phyloP scores from a whole-genome alignment of 495 filamentous ascomycete species.

The Schizothecium vesticola region DNA sequence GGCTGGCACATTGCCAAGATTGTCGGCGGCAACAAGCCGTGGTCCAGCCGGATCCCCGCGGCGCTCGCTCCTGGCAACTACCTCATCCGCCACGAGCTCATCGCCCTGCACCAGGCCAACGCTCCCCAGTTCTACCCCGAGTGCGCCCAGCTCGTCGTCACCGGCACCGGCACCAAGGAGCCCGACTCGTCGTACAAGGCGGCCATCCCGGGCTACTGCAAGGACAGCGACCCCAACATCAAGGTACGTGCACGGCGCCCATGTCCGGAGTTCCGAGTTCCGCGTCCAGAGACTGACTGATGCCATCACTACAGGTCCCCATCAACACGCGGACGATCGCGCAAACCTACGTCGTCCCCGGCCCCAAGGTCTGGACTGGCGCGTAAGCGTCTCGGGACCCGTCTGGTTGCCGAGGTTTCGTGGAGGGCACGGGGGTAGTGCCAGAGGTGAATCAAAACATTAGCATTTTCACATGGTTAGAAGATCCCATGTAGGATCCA shows the following conservation, averaged over 20 bases:
- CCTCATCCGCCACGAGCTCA: conserved; percentile 54
- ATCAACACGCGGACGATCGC: conserved; percentile 24
- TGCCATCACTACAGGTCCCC: conserved; percentile 13
- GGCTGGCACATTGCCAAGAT: conserved; percentile 34
- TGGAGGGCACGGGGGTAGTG: not conserved
- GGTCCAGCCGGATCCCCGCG: conserved; percentile 48
- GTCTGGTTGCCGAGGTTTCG: not conserved
- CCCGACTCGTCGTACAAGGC: conserved; percentile 41
- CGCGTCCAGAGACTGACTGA: not conserved
- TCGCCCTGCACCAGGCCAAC: conserved; percentile 56
- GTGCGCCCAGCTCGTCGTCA: conserved; percentile 52
- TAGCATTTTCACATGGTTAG: not conserved
- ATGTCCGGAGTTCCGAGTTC: not conserved
- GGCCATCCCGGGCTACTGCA: conserved; percentile 48
- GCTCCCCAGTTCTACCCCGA: conserved; percentile 58
- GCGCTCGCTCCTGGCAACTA: conserved; percentile 51
- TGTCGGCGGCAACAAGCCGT: conserved; percentile 45
- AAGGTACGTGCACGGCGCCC: conserved; percentile 26
- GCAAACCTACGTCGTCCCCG: conserved; percentile 25
- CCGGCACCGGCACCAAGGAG: conserved; percentile 42
- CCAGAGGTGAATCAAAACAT: not conserved
- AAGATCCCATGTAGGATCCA: not conserved
- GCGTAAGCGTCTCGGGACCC: not conserved
- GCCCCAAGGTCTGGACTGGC: conserved; percentile 26
- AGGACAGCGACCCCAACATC: conserved; percentile 47